A percentile compares a stretch with the other conserved stretches of the same genome.
phyloP scores from a whole-genome alignment of 805 yeast genomes.

The Starmerella bacillaris region DNA sequence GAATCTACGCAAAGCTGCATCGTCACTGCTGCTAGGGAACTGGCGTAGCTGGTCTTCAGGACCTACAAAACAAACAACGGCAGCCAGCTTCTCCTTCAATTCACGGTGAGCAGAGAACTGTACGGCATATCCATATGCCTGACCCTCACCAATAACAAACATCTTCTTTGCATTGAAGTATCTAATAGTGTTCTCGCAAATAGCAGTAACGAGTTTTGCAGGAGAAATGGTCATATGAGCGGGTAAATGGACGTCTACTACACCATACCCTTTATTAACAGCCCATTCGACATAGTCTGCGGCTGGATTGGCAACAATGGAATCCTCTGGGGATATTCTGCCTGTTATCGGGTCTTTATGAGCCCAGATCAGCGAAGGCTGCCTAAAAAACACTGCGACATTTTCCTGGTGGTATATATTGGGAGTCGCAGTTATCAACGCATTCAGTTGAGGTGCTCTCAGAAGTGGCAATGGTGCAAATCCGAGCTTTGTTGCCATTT shows the following conservation, averaged over 20 bases:
- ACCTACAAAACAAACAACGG: slow-evolving; percentile 44
- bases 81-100: slow-evolving; percentile 44
- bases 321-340: slow-evolving; percentile 48
- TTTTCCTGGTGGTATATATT: slow-evolving; percentile 42
- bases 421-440: slow-evolving; percentile 54
- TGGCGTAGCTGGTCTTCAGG: slow-evolving; percentile 57
- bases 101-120: slow-evolving; percentile 75
- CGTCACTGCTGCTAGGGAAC: slow-evolving; percentile 74
- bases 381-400: slow-evolving; percentile 60
- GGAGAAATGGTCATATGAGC: slow-evolving; percentile 11
- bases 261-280: slow-evolving; percentile 42
- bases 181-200: slow-evolving; percentile 83
- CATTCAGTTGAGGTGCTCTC: slow-evolving; percentile 33
- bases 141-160: slow-evolving; percentile 76
- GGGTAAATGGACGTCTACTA: slow-evolving; percentile 42
- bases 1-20: slow-evolving; percentile 80
- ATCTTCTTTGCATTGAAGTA: slow-evolving; percentile 55
- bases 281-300: slow-evolving; percentile 56
- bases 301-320: slow-evolving; percentile 62
- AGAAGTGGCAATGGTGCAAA: slow-evolving; percentile 54
- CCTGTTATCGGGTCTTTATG: slow-evolving; percentile 62
- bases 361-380: slow-evolving; percentile 87
- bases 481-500: slow-evolving; percentile 33
- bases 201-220: slow-evolving; percentile 34
- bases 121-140: slow-evolving; percentile 69